phyloP scores from a whole-genome alignment of 169 alveolate genomes.

The Cyclospora cayetanensis region DNA sequence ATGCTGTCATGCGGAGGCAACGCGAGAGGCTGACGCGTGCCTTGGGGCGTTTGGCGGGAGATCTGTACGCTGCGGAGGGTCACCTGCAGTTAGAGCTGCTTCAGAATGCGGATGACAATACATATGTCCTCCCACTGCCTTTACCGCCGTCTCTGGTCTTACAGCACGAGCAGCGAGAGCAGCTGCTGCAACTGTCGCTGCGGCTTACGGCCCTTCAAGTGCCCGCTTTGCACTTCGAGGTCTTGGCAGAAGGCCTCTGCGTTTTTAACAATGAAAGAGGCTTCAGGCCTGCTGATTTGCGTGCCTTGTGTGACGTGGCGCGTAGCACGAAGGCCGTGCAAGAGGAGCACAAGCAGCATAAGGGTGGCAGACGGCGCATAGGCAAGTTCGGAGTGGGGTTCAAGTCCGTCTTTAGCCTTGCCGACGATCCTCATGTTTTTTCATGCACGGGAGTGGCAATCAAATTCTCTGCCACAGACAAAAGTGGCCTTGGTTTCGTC shows the following conservation, averaged over 20 bases:
- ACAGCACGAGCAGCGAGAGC: constrained; percentile 16
- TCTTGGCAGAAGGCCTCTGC: constrained; percentile 67
- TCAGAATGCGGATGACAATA: constrained; percentile 82
- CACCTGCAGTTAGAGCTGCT: constrained; percentile 75
- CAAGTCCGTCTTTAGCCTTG: constrained; percentile 77
- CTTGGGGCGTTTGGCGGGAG: constrained; percentile 53
- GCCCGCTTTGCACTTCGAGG: constrained; percentile 74
- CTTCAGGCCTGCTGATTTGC: constrained; percentile 73
- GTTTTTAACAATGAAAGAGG: constrained; percentile 78
- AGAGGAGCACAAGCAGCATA: background rate
- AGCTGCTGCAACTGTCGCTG: background rate
- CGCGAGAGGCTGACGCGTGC: constrained; percentile 74
- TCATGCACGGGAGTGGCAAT: constrained; percentile 71
- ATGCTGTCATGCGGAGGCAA: constrained; percentile 57
- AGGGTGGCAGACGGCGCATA: constrained; percentile 12
- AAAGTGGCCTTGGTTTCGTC: constrained; percentile 70
- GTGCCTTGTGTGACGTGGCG: constrained; percentile 79
- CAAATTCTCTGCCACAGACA: constrained; percentile 63
- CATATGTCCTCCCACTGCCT: constrained; percentile 10
- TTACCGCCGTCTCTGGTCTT: background rate
- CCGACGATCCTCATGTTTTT: constrained; percentile 78
- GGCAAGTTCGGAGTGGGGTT: constrained; percentile 82
- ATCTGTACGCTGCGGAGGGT: constrained; percentile 56
- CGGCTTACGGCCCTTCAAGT: background rate
- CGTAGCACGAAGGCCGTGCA: constrained; percentile 73